Conservation (phyloP, 2,329 filamentous ascomycete species). For the Periconia digitata region DNA sequence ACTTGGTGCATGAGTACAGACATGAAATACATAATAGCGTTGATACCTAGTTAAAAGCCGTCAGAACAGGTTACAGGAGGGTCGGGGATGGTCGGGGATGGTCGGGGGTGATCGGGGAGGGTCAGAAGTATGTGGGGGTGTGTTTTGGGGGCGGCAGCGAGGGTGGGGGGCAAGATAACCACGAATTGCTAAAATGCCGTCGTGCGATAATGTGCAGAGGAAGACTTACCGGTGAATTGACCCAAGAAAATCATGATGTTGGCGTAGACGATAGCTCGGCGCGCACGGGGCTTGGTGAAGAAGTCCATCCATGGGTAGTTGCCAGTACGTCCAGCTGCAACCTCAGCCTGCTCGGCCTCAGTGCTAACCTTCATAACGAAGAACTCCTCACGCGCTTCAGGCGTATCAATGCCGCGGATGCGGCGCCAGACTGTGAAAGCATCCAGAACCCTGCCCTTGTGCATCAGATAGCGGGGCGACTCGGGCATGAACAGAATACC, state of each 20-base stretch:
- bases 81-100: no score
- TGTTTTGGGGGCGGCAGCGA: neutral
- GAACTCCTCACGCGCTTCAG: conserved; percentile 68
- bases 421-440: conserved; percentile 72
- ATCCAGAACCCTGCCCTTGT: conserved; percentile 62
- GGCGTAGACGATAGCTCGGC: conserved; percentile 60
- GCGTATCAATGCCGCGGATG: conserved; percentile 62
- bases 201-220: no score
- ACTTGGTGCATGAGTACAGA: conserved; percentile 66
- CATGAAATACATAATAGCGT: conserved; percentile 75
- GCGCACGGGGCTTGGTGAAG: conserved; percentile 66
- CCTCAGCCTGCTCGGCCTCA: conserved; percentile 57
- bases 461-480: conserved; percentile 68
- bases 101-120: no score
- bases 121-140: neutral
- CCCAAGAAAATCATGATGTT: conserved; percentile 76
- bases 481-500: conserved; percentile 75
- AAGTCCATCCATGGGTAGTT: conserved; percentile 73
- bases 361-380: conserved; percentile 68
- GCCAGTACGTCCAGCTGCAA: conserved; percentile 55
- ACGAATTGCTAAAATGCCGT: no score
- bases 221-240: conserved; percentile 61
- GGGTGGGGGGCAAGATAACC: neutral
- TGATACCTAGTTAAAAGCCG: no score
- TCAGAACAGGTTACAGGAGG: no score